phyloP scores from a whole-genome alignment of 371 early-diverging fungal genomes.

The Apophysomyces ossiformis region DNA sequence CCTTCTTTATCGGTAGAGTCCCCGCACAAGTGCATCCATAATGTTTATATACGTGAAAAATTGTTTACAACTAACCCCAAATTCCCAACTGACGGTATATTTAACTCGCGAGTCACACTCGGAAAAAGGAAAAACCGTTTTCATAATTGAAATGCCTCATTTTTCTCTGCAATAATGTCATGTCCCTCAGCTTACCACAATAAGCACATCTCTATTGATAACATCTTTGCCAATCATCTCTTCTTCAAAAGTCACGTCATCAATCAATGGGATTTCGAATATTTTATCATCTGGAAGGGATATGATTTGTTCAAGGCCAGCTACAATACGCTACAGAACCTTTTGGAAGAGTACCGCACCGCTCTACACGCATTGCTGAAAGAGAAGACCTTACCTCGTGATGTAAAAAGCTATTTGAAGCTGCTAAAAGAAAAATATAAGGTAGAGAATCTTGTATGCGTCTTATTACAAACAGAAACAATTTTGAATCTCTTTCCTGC shows the following conservation, averaged over 20 bases:
- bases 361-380: neutral
- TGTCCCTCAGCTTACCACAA: neutral
- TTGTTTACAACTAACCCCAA: too few species aligned
- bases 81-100: too few species aligned
- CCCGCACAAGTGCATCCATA: neutral
- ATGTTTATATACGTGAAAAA: too few species aligned
- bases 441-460: too few species aligned
- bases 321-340: neutral
- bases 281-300: neutral
- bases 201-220: neutral
- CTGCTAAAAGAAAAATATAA: too few species aligned
- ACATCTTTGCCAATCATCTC: neutral
- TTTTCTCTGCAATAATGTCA: neutral
- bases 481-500: too few species aligned
- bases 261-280: neutral
- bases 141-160: neutral
- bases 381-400: neutral
- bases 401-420: neutral
- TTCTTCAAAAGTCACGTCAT: neutral
- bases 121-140: too few species aligned
- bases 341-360: neutral
- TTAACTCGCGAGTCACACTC: too few species aligned
- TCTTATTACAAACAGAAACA: too few species aligned
- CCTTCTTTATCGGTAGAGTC: conserved; percentile 3
- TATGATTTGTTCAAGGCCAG: neutral